phyloP scores from a whole-genome alignment of 768 basidiomycete species.

The Lactarius sanguifluus region DNA sequence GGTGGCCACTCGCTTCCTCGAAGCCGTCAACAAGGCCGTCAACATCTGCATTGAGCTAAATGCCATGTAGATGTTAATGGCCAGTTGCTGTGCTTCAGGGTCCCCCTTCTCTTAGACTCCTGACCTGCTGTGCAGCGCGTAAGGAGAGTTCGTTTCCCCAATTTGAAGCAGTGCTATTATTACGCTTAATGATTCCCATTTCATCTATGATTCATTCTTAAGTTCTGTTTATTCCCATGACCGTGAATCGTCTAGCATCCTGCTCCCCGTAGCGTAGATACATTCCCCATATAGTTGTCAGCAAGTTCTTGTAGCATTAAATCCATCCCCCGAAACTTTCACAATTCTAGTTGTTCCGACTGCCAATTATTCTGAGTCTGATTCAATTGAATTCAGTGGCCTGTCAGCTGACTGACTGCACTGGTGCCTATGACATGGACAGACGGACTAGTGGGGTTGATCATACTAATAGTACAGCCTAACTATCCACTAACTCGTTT shows the following conservation, averaged over 20 bases:
- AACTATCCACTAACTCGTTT: background rate
- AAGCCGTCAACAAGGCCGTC: slow-evolving; percentile 18
- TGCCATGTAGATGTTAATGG: background rate
- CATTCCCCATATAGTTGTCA: background rate
- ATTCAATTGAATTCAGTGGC: background rate
- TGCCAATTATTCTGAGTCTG: background rate
- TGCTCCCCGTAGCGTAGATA: background rate
- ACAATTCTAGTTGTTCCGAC: background rate
- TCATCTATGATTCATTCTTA: background rate
- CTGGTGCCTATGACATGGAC: background rate
- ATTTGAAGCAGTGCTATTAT: background rate
- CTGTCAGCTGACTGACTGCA: background rate
- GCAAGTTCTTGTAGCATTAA: background rate
- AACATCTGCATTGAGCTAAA: slow-evolving; percentile 14
- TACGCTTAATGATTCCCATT: background rate
- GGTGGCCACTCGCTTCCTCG: slow-evolving; percentile 17
- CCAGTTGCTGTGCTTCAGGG: background rate
- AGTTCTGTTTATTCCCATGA: background rate
- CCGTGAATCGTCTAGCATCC: background rate
- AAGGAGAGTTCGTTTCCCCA: background rate
- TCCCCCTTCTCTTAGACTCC: background rate
- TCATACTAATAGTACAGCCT: background rate
- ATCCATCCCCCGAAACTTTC: background rate
- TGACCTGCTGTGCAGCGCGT: slow-evolving; percentile 13
- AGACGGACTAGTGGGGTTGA: background rate